phyloP scores from a whole-genome alignment of 345 rosid species.

The Eucalyptus tenuipes region DNA sequence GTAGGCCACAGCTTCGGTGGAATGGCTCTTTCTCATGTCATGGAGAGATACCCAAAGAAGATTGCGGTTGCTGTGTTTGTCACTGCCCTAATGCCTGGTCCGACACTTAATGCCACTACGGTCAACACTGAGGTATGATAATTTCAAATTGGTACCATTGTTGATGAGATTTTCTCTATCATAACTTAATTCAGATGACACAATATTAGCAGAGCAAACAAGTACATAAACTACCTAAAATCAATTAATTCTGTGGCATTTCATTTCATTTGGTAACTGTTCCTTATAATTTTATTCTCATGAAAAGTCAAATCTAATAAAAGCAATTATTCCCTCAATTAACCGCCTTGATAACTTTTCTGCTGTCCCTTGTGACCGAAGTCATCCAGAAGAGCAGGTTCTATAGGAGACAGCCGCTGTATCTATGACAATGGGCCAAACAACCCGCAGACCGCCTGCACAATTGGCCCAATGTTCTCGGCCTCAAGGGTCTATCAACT shows the following conservation, averaged over 20 bases:
- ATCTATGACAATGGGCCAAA: slow-evolving; percentile 21
- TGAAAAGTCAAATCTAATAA: too few relatives aligned
- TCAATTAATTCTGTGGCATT: not conserved
- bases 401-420: slow-evolving; percentile 12
- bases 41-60: slow-evolving; percentile 16
- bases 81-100: slow-evolving; percentile 25
- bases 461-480: slow-evolving; percentile 14
- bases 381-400: slow-evolving; percentile 12
- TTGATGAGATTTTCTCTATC: not conserved
- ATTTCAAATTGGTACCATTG: accelerated
- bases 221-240: not conserved
- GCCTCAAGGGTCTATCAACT: slow-evolving; percentile 21
- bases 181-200: not conserved
- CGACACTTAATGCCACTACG: slow-evolving; percentile 4
- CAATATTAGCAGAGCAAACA: not conserved
- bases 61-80: slow-evolving; percentile 7
- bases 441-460: slow-evolving; percentile 23
- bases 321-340: not conserved
- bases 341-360: not conserved
- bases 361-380: not conserved
- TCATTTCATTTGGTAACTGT: slow-evolving; percentile 8
- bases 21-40: slow-evolving; percentile 14
- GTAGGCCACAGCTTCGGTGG: slow-evolving; percentile 29
- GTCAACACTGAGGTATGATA: slow-evolving; percentile 6
- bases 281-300: too few relatives aligned